Percentiles rank a stretch among this genome's conserved stretches.
Conservation (phyloP, 1,139 yeast species). For the Suhomyces kunorum region DNA sequence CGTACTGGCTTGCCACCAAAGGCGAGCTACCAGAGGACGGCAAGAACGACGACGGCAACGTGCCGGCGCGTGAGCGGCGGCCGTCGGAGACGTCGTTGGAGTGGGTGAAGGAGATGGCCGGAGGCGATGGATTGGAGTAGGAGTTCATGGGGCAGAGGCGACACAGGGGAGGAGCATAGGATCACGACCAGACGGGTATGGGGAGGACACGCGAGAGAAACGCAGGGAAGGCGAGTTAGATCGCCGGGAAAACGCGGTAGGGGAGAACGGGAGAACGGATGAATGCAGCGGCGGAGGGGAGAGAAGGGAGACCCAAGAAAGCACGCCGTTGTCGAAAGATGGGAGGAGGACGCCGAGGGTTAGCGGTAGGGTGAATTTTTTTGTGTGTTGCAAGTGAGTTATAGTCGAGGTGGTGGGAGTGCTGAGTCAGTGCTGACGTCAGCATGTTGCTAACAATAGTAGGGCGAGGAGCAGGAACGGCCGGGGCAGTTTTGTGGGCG, state of each 20-base stretch:
- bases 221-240: not conserved
- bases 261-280: not conserved
- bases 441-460: not conserved
- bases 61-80: conserved; percentile 56
- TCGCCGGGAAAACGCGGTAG: not conserved
- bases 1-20: conserved; percentile 20
- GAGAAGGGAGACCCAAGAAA: not conserved
- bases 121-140: conserved; percentile 32
- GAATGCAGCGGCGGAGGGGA: not conserved
- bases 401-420: not conserved
- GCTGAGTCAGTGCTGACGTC: not conserved
- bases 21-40: conserved; percentile 22
- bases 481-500: conserved; percentile 1
- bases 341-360: not conserved
- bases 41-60: conserved; percentile 50
- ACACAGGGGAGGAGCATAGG: conserved; percentile 4
- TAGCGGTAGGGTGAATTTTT: not conserved
- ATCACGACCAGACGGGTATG: conserved; percentile 2
- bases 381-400: not conserved
- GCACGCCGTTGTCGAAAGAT: not conserved
- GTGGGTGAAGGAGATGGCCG: conserved; percentile 35
- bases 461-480: not conserved
- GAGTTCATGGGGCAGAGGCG: conserved; percentile 9
- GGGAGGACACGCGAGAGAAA: not conserved
- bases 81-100: conserved; percentile 18